A percentile compares a stretch with the other conserved stretches of the same genome.
Evolutionary conservation across 306 rosid genomes (phyloP).

Genomic region (Vachellia collinsii): DNA sequence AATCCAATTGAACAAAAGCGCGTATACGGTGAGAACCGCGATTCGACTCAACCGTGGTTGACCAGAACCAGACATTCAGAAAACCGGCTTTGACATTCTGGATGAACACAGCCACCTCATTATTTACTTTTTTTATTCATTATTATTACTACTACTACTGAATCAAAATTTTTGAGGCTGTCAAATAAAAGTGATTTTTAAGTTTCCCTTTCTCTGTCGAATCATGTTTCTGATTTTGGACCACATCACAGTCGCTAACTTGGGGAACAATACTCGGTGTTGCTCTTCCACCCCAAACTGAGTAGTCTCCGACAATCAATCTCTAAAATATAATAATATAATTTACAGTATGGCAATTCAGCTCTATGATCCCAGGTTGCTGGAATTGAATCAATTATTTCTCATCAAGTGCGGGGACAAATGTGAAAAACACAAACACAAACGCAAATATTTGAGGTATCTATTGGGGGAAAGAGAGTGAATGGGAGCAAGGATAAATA

Average conservation of each 20-base stretch:
- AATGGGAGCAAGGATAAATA: too few species aligned
- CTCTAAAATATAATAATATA: too few species aligned
- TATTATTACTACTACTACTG: too few species aligned
- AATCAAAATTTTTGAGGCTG: too few species aligned
- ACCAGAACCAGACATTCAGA: not conserved
- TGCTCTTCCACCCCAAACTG: too few species aligned
- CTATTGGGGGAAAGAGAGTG: too few species aligned
- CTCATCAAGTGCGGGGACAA: not conserved
- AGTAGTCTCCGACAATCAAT: too few species aligned
- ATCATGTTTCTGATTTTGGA: not conserved
- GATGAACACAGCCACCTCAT: not conserved
- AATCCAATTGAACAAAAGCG: too few species aligned
- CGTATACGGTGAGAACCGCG: not conserved
- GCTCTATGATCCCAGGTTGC: not conserved
- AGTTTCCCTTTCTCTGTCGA: not conserved
- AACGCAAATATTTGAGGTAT: not conserved
- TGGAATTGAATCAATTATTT: not conserved
- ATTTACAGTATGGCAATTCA: not conserved
- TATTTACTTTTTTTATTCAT: too few species aligned
- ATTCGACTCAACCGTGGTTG: not conserved
- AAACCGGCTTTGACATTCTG: not conserved
- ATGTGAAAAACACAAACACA: not conserved
- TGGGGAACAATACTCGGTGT: not conserved
- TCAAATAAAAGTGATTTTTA: not conserved
- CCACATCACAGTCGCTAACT: not conserved